Evolutionary conservation across 2,329 filamentous ascomycete species (phyloP).

Genomic region (Cryphonectria radicalis): DNA sequence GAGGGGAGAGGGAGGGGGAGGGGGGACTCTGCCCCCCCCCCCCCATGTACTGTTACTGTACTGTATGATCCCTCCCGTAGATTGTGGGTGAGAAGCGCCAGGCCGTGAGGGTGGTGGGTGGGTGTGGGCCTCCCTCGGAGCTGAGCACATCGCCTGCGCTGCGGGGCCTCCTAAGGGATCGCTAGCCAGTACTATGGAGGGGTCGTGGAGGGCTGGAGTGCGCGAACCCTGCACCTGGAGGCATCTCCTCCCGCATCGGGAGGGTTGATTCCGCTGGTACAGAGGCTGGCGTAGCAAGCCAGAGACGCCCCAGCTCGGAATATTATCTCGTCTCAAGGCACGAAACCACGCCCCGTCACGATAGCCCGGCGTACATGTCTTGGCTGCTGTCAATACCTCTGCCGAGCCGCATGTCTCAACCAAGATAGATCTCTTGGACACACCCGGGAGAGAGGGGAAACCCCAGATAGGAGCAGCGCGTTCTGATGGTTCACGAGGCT

Average conservation of each 20-base stretch:
- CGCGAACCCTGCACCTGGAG: conserved; percentile 3
- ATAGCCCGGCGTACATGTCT: not conserved
- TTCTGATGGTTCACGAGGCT: not conserved
- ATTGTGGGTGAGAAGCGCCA: not conserved
- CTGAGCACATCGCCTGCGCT: conserved; percentile 2
- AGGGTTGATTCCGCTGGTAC: not conserved
- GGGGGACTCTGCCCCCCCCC: no score
- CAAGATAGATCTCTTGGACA: not conserved
- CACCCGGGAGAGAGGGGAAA: not conserved
- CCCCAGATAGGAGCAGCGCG: not conserved
- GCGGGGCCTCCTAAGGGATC: conserved; percentile 20
- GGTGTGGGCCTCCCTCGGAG: conserved; percentile 1
- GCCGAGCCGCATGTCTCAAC: not conserved
- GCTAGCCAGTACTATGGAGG: conserved; percentile 8
- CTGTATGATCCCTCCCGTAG: not conserved
- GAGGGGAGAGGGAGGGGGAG: no score
- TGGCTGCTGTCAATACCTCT: not conserved
- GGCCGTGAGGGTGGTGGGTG: not conserved
- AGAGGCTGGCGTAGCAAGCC: conserved; percentile 7
- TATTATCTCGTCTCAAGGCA: not conserved
- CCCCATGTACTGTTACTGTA: not conserved
- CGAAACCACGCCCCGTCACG: not conserved
- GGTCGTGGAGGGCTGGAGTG: conserved; percentile 1
- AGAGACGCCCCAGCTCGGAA: conserved; percentile 6
- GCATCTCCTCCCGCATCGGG: conserved; percentile 8